These are phyloP conservation scores for Cercospora brassicicola DNA, from an alignment of 2,329 filamentous ascomycete species.

Conservation along the genomic window DNA sequence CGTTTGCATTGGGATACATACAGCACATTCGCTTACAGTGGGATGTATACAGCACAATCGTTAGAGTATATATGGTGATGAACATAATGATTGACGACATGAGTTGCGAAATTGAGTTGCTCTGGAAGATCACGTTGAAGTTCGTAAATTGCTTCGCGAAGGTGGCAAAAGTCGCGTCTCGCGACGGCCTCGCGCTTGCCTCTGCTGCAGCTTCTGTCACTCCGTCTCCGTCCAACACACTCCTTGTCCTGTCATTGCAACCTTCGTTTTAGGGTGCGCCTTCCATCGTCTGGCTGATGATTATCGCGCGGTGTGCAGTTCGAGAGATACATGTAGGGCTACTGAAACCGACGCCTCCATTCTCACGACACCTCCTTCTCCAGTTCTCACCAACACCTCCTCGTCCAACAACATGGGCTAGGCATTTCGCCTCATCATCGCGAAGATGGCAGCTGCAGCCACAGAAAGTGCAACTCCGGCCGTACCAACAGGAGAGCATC, in stretches of 20 bases:
- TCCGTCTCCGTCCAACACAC: neutral
- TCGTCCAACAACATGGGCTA: neutral
- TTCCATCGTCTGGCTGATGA: neutral
- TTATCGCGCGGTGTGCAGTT: neutral
- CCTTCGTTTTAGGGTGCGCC: neutral
- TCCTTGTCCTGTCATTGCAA: neutral
- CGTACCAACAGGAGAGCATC: conserved; percentile 89
- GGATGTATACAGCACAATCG: neutral
- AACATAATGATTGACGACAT: neutral
- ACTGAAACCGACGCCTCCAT: neutral
- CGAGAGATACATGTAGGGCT: neutral
- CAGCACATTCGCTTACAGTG: neutral
- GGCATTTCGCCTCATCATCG: conserved; percentile 5
- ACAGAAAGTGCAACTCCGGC: conserved; percentile 56
- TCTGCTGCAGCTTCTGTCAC: neutral
- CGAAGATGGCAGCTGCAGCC: neutral
- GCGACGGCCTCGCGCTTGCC: neutral
- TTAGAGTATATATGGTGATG: neutral
- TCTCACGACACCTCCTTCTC: neutral
- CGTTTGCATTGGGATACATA: neutral
- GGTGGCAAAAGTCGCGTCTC: neutral
- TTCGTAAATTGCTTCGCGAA: neutral
- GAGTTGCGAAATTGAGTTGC: neutral
- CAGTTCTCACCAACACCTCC: neutral
- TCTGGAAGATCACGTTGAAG: neutral